Evolutionary conservation across 306 rosid species (phyloP), one percentile per base, ranked within the genome.

Genomic region (Macrotyloma uniflorum): DNA sequence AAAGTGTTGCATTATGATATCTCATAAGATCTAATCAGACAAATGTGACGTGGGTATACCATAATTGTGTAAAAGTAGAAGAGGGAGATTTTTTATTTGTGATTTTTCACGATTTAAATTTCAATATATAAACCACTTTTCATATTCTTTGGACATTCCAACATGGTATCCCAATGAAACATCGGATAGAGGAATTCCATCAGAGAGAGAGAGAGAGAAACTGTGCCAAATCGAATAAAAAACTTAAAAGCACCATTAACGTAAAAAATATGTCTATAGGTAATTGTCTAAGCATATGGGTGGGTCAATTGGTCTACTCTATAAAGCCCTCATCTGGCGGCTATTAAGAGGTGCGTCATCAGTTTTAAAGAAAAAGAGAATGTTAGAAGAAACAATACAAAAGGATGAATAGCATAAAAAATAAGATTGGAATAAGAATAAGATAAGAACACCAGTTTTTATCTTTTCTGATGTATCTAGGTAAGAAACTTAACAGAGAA

Each of bases 1-100:
- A 70, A 84, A 75, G 20, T 28, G 68, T 15, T 69, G 64, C 66
- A 64, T 55, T 19, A 35, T 46, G 20, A 20, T 51, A 53, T n/a
- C 55, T 36, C 22, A 72, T 50, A 38, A 36, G 46, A 58, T 14
- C 47, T 14, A 49, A 54, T 24, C 64, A 47, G 70, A 67, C 59
- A 59, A 47, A 9, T 1, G 23, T 23, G 79, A 67, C 28, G n/a
- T 82, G 51, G 66, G 50, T 53, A 53, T 4, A n/a, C 33, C 66
- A 57, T 59, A 12, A 11, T 54, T 54, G 59, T 30, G 10, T n/a
- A 63, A 20, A 77, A 10, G 76, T 32, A 32, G 23, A 18, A 32
- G n/a, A 32, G 6, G 8, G 14, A 14, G 5, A 64, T 13, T 14
- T 63, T 18, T 23, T 23, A 3, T 68, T n/a, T n/a, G 6, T 69